Evolutionary conservation across 1,139 yeast species (phyloP), one percentile per base, ranked within the genome.

Genomic region (Ogataea hybrid): DNA sequence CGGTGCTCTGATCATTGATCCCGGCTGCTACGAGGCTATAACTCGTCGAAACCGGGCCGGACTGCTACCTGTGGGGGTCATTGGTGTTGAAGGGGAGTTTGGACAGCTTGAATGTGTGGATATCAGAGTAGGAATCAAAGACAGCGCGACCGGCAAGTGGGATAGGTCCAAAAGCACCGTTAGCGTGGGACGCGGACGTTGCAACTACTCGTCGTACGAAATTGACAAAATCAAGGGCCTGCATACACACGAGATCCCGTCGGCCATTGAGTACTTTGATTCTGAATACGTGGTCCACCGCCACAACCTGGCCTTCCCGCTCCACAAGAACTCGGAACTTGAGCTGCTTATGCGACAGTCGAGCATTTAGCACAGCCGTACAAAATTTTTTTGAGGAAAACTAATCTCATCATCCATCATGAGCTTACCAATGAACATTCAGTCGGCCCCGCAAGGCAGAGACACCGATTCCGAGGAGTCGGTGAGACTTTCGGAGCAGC

Each of bases 271-370:
- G 1, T 92, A 82, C 61, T 88, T 90, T 12, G 97, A 90, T 62
- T 79, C 92, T 39, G 98, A 94, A 59, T 94, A 92, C 59, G 79
- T 90, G 42, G 95, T 96, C 1, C 94, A 84, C 61, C 75, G 98
- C 56, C 96, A 88, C 52, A 90, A 92, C 59, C 69, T 92, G 59
- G 97, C 97, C 10, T 88, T 90, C 59, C 92, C 89, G 37, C 81
- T 86, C 14, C 67, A 64, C 42, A 61, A 56, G 41, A 58, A 52
- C 21, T 44, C 45, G 1, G 57, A 53, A 23, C 36, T 56, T 10
- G 18, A 34, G 11, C 53, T 46, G 5, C 17, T 42, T 6, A 21
- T 25, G 25, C 39, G 18, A 35, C 10, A 27, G 21, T 20, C 14
- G 11, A 37, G 44, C 39, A 41, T 20, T 16, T 14, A 37, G 44